Percentiles rank a stretch among this genome's conserved stretches.
Evolutionary conservation across 2,329 filamentous ascomycete species (phyloP).

Genomic region (Septoria petroselini): DNA sequence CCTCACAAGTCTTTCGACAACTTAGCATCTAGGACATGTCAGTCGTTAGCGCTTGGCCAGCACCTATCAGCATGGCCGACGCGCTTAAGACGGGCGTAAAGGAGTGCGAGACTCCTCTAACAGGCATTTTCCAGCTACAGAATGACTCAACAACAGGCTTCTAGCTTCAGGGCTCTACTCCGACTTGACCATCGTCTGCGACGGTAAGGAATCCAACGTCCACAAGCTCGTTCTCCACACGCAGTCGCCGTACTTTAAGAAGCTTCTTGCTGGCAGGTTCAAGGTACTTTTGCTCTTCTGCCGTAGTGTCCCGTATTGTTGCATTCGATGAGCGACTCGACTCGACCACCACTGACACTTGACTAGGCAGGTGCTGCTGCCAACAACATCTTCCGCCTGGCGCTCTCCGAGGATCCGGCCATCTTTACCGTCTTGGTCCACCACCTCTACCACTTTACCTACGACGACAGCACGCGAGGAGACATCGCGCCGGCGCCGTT

Average conservation of each 20-base stretch:
- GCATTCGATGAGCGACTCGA: not conserved
- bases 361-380: conserved; percentile 17
- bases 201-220: conserved; percentile 41
- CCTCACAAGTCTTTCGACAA: no score
- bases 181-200: conserved; percentile 45
- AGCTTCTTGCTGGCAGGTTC: conserved; percentile 35
- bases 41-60: no score
- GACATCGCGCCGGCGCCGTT: conserved; percentile 4
- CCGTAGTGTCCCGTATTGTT: not conserved
- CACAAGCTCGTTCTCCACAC: conserved; percentile 44
- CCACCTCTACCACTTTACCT: conserved; percentile 28
- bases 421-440: conserved; percentile 21
- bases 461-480: conserved; percentile 21
- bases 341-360: not conserved
- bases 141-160: no score
- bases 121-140: no score
- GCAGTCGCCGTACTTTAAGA: conserved; percentile 44
- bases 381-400: conserved; percentile 13
- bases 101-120: no score
- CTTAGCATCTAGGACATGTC: no score
- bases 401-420: conserved; percentile 22
- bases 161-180: conserved; percentile 34
- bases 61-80: no score
- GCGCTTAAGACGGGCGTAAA: no score
- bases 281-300: conserved; percentile 15